phyloP scores from a whole-genome alignment of 1,284 basidiomycete species.

The Phlebopus sp. region DNA sequence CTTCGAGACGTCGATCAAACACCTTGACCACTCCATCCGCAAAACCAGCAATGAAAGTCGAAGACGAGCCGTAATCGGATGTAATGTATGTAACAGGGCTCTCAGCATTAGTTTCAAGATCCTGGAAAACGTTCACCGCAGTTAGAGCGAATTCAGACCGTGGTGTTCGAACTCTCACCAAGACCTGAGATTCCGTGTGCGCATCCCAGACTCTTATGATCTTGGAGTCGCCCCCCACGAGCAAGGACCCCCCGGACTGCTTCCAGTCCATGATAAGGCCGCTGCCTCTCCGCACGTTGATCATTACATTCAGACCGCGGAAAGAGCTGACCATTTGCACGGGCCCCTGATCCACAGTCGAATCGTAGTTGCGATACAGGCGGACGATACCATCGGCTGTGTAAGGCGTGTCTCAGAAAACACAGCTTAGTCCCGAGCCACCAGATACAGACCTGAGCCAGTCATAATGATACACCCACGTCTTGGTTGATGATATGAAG shows the following conservation, averaged over 20 bases:
- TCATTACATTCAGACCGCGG: slow-evolving; percentile 82
- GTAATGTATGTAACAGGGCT: slow-evolving; percentile 86
- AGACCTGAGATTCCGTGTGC: slow-evolving; percentile 80
- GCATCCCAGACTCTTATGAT: slow-evolving; percentile 95
- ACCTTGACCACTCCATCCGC: slow-evolving; percentile 90
- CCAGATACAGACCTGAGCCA: slow-evolving; percentile 65
- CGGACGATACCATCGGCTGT: slow-evolving; percentile 90
- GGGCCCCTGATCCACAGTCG: slow-evolving; percentile 58
- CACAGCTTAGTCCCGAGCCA: not conserved
- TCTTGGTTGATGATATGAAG: slow-evolving; percentile 97
- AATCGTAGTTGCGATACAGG: slow-evolving; percentile 88
- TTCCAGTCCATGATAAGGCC: slow-evolving; percentile 95
- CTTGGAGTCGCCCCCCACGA: slow-evolving; percentile 90
- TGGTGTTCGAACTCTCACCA: slow-evolving; percentile 57
- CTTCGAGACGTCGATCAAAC: slow-evolving; percentile 87
- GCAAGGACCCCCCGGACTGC: slow-evolving; percentile 80
- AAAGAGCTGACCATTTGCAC: slow-evolving; percentile 92
- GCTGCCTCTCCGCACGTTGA: slow-evolving; percentile 69
- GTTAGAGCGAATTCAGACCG: not conserved
- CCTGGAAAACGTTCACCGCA: slow-evolving; percentile 44
- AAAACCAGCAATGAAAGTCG: slow-evolving; percentile 88
- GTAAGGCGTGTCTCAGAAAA: slow-evolving; percentile 7
- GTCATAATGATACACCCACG: slow-evolving; percentile 86
- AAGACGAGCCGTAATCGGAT: slow-evolving; percentile 76
- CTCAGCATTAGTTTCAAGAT: slow-evolving; percentile 86